Base-by-base conservation (phyloP, 139 green algal species). In the Micractinium sp. region DNA sequence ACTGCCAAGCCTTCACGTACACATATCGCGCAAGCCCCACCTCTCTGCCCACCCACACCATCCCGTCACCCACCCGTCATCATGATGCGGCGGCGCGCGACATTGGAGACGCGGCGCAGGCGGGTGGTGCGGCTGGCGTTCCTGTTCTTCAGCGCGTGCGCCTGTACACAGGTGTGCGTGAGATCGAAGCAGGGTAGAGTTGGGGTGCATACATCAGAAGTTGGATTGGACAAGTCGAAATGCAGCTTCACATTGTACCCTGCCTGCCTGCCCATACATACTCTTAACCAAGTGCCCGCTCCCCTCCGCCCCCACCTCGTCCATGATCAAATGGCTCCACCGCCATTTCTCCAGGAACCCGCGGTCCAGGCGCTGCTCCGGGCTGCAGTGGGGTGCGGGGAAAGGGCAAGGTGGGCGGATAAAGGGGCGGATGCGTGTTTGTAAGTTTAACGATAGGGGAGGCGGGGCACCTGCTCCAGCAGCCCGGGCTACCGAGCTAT, bases 111-210 rank as follows among this genome's bases (percentile, higher is more conserved):
- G 47, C 88, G 90, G 82, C 91, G 76, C 60, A 96, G 88, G 19
- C 91, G 87, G 9, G 66, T 90, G 76, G 90, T 92, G 75, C 94
- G 91, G n/a, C 77, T 71, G 29, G 92, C 92, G 35, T 76, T 89
- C 3, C 90, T 83, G 89, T 99, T 98, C 93, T 99, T 99, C 14
- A 99, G 91, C 63, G 97, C 95, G 90, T 99, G 97, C 7, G 96
- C 97, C 63, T 71, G 63, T 2, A 71, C 63, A 27, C 18, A 71
- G 63, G 63, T 23, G 63, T 71, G 63, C 7, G 47, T 56, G 47
- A 9, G 47, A 9, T 56, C 47, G 47, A 56, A 9, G 47, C 47
- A 56, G 47, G 47, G 47, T 56, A 56, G 47, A 56, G 60, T 14
- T 16, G 60, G 15, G 60, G 60, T 67, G 60, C 15, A 67, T 16